Evolutionary conservation across 2,329 filamentous ascomycete genomes (phyloP).

Genomic region (Alternaria longipes): DNA sequence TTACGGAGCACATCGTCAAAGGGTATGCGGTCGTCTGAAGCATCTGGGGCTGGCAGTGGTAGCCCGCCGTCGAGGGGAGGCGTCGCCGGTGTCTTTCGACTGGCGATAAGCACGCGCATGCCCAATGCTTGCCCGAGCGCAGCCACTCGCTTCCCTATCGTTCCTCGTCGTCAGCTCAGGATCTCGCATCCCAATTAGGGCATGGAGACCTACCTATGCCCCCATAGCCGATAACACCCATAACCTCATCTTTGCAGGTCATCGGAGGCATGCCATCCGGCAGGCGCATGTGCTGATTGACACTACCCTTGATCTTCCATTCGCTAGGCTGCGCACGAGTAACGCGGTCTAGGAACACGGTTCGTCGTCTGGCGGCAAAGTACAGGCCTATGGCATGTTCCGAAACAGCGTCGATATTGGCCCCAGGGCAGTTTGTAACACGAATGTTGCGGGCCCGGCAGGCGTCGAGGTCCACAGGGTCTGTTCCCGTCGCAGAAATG

Average conservation of each 20-base stretch:
- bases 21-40: slow-evolving; percentile 39
- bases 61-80: slow-evolving; percentile 16
- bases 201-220: slow-evolving; percentile 50
- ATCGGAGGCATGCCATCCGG: slow-evolving; percentile 52
- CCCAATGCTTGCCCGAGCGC: slow-evolving; percentile 56
- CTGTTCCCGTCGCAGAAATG: slow-evolving; percentile 58
- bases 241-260: slow-evolving; percentile 59
- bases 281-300: slow-evolving; percentile 47
- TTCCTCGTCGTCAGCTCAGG: slow-evolving; percentile 18
- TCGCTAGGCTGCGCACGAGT: slow-evolving; percentile 43
- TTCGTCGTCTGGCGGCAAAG: slow-evolving; percentile 56
- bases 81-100: slow-evolving; percentile 42
- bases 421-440: slow-evolving; percentile 58
- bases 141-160: slow-evolving; percentile 55
- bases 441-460: slow-evolving; percentile 55
- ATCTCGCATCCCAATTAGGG: slow-evolving; percentile 17
- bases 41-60: slow-evolving; percentile 13
- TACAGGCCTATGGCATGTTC: slow-evolving; percentile 63
- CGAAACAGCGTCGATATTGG: slow-evolving; percentile 59
- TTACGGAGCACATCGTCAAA: slow-evolving; percentile 51
- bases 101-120: slow-evolving; percentile 61
- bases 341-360: slow-evolving; percentile 45
- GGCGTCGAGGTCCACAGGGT: slow-evolving; percentile 58
- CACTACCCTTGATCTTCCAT: slow-evolving; percentile 54
- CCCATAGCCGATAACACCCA: slow-evolving; percentile 62